Percentiles rank a stretch among this genome's conserved stretches.
phyloP scores from a whole-genome alignment of 169 alveolate genomes.

The Plasmodium adleri region DNA sequence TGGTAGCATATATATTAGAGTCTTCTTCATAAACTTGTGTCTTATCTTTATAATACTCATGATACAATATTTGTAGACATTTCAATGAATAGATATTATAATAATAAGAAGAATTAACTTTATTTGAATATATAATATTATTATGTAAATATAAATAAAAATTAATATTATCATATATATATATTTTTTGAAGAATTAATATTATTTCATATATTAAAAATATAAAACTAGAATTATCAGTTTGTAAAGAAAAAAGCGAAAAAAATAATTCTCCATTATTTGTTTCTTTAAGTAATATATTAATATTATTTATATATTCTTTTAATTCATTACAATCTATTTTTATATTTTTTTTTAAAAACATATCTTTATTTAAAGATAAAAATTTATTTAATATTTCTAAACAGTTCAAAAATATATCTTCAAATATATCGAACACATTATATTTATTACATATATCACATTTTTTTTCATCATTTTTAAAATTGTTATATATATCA shows the following conservation, averaged over 20 bases:
- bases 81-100: slow-evolving; percentile 36
- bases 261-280: slow-evolving; percentile 33
- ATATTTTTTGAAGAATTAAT: slow-evolving; percentile 50
- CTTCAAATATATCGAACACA: slow-evolving; percentile 29
- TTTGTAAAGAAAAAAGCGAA: slow-evolving; percentile 7
- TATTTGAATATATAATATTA: slow-evolving; percentile 35
- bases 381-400: slow-evolving; percentile 50
- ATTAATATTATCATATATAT: slow-evolving; percentile 57
- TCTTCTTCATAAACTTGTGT: slow-evolving; percentile 14
- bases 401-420: slow-evolving; percentile 43
- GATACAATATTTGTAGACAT: slow-evolving; percentile 54
- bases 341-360: slow-evolving; percentile 42
- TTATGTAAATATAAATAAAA: slow-evolving; percentile 45
- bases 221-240: slow-evolving; percentile 9
- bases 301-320: slow-evolving; percentile 38
- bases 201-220: slow-evolving; percentile 44
- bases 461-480: slow-evolving; percentile 5
- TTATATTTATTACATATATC: slow-evolving; percentile 18
- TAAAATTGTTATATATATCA: slow-evolving; percentile 21
- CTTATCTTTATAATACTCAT: slow-evolving; percentile 8
- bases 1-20: slow-evolving; percentile 1
- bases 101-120: slow-evolving; percentile 31
- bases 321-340: slow-evolving; percentile 57
- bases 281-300: slow-evolving; percentile 36
- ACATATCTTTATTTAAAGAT: slow-evolving; percentile 57